Evolutionary conservation across 148 eudicot genomes (phyloP).

Genomic region (Gaultheria prostrata): DNA sequence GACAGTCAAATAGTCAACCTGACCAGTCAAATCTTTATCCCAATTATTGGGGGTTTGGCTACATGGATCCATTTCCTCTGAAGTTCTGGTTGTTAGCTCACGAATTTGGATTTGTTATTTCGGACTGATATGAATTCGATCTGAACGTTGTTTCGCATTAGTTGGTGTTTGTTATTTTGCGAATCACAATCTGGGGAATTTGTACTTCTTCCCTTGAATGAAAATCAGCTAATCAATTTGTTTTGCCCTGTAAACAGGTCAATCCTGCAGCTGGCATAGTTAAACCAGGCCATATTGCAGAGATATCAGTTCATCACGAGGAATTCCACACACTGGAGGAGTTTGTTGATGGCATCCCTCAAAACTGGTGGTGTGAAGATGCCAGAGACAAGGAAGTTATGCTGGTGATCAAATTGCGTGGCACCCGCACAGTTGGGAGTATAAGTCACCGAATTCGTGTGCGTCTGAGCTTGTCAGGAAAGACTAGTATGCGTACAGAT

Average conservation of each 20-base stretch:
- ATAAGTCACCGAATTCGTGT: conserved; percentile 73
- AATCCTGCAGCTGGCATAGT: conserved; percentile 72
- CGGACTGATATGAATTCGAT: neutral
- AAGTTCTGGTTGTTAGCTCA: neutral
- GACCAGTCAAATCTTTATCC: neutral
- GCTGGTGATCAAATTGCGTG: conserved; percentile 53
- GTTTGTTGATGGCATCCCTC: conserved; percentile 77
- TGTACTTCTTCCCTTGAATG: neutral
- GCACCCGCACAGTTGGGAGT: conserved; percentile 52
- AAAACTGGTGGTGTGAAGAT: conserved; percentile 95
- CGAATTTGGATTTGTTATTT: neutral
- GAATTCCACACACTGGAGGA: conserved; percentile 69
- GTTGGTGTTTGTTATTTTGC: neutral
- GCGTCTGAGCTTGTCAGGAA: conserved; percentile 62
- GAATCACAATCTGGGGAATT: neutral
- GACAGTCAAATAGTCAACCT: neutral
- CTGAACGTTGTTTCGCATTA: neutral
- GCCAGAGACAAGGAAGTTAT: conserved; percentile 82
- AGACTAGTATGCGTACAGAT: neutral
- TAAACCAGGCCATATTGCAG: conserved; percentile 63
- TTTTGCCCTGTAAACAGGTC: conserved; percentile 49
- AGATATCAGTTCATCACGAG: conserved; percentile 68
- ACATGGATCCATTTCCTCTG: neutral
- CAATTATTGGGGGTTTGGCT: neutral
- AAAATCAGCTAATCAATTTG: neutral